These are phyloP conservation scores for Fusarium sp. DNA, from an alignment of 2,329 filamentous ascomycete species.

Conservation along the genomic window DNA sequence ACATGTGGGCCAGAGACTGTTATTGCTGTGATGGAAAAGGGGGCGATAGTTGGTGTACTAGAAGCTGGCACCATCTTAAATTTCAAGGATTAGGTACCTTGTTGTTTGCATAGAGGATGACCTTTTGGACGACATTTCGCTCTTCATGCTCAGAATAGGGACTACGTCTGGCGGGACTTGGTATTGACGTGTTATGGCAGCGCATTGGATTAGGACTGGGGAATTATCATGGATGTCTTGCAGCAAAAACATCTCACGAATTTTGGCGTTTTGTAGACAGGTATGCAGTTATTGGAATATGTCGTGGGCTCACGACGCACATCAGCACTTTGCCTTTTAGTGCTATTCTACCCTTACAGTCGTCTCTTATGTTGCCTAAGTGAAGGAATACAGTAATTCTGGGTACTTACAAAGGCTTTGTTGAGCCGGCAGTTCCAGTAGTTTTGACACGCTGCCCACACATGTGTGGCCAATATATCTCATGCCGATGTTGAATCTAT, in stretches of 20 bases:
- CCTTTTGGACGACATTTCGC: no score
- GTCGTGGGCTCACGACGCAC: not conserved
- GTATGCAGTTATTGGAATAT: not conserved
- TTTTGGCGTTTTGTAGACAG: constrained; percentile 35
- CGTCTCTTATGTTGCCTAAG: not conserved
- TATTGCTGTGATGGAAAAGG: constrained; percentile 51
- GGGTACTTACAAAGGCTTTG: no score
- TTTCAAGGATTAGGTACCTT: constrained; percentile 19
- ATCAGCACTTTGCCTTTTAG: not conserved
- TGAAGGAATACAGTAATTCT: not conserved
- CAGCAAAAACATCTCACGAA: constrained; percentile 2
- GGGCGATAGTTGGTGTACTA: constrained; percentile 48
- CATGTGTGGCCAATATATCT: no score
- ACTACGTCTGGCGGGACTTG: constrained; percentile 17
- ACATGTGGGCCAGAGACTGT: constrained; percentile 41
- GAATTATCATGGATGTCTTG: constrained; percentile 2
- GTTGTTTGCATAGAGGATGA: not conserved
- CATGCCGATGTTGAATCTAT: no score
- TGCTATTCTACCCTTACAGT: not conserved
- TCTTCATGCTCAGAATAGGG: not conserved
- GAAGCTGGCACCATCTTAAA: constrained; percentile 47
- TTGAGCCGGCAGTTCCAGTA: no score
- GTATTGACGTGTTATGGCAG: constrained; percentile 9
- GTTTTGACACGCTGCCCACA: no score
- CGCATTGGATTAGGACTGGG: constrained; percentile 22